These are phyloP conservation scores for Plasmodium vinckei DNA, from an alignment of 169 alveolate species.

Conservation along the genomic window DNA sequence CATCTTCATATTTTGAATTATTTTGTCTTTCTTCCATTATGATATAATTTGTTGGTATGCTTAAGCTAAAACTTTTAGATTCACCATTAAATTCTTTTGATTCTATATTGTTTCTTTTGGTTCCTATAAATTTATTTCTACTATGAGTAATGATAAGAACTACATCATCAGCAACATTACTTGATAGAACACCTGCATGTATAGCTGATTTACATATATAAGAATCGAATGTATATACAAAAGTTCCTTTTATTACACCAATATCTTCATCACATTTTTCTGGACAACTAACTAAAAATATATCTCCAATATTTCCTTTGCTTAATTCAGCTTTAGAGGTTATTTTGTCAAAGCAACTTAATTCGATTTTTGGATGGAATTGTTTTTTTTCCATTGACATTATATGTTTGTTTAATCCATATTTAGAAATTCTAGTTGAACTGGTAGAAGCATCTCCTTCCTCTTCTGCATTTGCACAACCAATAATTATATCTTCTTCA, in stretches of 20 bases:
- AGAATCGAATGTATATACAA: slow-evolving; percentile 90
- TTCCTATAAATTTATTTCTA: slow-evolving; percentile 41
- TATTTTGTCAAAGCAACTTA: slow-evolving; percentile 84
- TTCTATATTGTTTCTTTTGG: slow-evolving; percentile 60
- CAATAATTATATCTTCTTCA: slow-evolving; percentile 84
- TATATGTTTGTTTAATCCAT: slow-evolving; percentile 53
- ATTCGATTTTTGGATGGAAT: slow-evolving; percentile 77
- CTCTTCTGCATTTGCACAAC: slow-evolving; percentile 82
- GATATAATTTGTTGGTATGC: slow-evolving; percentile 56
- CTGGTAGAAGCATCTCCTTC: slow-evolving; percentile 76
- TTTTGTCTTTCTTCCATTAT: slow-evolving; percentile 52
- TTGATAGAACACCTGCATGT: slow-evolving; percentile 89
- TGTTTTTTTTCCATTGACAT: slow-evolving; percentile 79
- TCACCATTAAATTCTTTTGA: slow-evolving; percentile 55
- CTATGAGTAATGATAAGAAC: slow-evolving; percentile 75
- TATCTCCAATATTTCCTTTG: slow-evolving; percentile 75
- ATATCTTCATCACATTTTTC: slow-evolving; percentile 72
- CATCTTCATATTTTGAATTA: slow-evolving; percentile 41
- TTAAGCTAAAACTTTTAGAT: slow-evolving; percentile 48
- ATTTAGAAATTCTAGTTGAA: not conserved
- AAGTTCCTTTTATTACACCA: slow-evolving; percentile 88
- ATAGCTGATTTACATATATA: slow-evolving; percentile 94
- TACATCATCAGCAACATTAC: slow-evolving; percentile 82
- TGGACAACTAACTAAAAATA: slow-evolving; percentile 77
- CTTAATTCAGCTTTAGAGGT: slow-evolving; percentile 79